Conservation (phyloP, 306 rosid species). For the Medicago arabica region DNA sequence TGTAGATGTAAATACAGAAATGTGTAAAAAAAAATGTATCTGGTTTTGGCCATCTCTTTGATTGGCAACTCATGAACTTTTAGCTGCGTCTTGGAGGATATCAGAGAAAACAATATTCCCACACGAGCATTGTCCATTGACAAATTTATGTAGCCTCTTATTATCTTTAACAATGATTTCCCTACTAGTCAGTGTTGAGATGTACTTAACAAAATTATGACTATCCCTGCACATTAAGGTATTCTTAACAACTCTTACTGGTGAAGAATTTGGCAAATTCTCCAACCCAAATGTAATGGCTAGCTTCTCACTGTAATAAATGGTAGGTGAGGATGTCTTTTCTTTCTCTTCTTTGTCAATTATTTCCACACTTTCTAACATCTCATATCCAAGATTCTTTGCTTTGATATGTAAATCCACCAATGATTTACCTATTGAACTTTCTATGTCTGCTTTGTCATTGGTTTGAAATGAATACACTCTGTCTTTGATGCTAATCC, state of each 20-base stretch:
- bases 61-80: conserved; percentile 20
- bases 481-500: conserved; percentile 80
- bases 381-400: conserved; percentile 66
- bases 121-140: conserved; percentile 77
- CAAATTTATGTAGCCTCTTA: conserved; percentile 77
- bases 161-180: conserved; percentile 80
- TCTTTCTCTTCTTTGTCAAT: conserved; percentile 56
- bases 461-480: conserved; percentile 73
- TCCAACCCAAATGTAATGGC: conserved; percentile 76
- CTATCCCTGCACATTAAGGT: conserved; percentile 80
- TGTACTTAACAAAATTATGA: conserved; percentile 68
- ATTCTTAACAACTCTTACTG: conserved; percentile 72
- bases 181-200: conserved; percentile 63
- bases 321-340: conserved; percentile 44
- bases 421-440: conserved; percentile 50
- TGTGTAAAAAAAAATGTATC: conserved; percentile 29
- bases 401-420: conserved; percentile 63
- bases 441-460: conserved; percentile 56
- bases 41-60: conserved; percentile 39
- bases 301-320: conserved; percentile 80
- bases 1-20: conserved; percentile 7
- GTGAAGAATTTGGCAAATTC: conserved; percentile 60
- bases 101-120: conserved; percentile 66
- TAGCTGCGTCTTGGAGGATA: conserved; percentile 19
- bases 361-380: conserved; percentile 56